These are phyloP conservation scores for Artemisia tridentata DNA, from an alignment of 129 eudicot species.

Conservation along the genomic window DNA sequence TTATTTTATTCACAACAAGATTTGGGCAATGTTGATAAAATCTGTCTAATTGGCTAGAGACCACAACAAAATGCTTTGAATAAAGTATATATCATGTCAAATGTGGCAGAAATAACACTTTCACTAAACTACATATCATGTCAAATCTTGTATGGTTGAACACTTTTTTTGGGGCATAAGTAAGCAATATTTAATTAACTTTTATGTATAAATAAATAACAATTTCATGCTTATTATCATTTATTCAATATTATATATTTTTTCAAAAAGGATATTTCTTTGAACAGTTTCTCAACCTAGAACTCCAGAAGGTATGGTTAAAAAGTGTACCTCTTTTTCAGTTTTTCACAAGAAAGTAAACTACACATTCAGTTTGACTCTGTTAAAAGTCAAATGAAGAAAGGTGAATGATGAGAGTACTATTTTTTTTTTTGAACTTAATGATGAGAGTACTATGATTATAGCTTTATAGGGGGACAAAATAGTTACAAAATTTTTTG, in stretches of 20 bases:
- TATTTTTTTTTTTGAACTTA: too few species aligned
- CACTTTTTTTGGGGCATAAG: too few species aligned
- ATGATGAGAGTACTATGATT: not conserved
- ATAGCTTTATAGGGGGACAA: too few species aligned
- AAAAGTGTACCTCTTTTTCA: conserved; percentile 7
- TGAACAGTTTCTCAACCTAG: not conserved
- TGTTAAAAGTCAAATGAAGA: not conserved
- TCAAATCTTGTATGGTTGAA: too few species aligned
- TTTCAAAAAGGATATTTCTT: too few species aligned
- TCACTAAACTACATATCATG: too few species aligned
- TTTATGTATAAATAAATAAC: too few species aligned
- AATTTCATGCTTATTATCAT: not conserved
- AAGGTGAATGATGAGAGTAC: not conserved
- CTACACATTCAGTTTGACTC: not conserved
- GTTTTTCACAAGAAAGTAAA: conserved; percentile 17
- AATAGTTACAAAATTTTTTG: too few species aligned
- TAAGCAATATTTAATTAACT: too few species aligned
- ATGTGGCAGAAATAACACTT: too few species aligned
- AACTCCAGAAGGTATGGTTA: not conserved
- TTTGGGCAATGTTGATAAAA: not conserved
- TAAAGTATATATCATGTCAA: too few species aligned
- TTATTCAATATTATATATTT: too few species aligned
- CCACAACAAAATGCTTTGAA: not conserved
- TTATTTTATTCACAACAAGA: not conserved
- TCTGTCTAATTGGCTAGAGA: not conserved